phyloP scores from a whole-genome alignment of 192 early-diverging fungal species.

The Coemansia sp. region DNA sequence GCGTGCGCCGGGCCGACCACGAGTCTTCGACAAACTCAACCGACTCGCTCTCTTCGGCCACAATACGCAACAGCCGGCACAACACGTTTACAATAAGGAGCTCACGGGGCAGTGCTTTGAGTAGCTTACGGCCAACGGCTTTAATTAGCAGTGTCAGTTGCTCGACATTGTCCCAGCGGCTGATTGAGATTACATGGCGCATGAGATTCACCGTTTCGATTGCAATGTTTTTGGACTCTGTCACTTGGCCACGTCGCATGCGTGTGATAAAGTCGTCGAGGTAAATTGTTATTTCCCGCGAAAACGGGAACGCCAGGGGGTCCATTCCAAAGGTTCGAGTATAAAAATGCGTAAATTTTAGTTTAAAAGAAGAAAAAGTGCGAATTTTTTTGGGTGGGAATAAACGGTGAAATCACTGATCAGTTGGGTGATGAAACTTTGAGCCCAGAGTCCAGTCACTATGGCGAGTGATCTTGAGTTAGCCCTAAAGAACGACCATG shows the following conservation, averaged over 20 bases:
- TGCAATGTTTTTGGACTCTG: constrained; percentile 66
- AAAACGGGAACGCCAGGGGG: constrained; percentile 7
- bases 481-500: too few relatives aligned
- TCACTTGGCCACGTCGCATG: constrained; percentile 66
- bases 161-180: constrained; percentile 67
- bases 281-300: constrained; percentile 24
- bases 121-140: constrained; percentile 65
- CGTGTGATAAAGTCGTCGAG: constrained; percentile 58
- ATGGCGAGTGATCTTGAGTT: too few relatives aligned
- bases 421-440: constrained; percentile 5
- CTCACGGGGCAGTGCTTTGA: constrained; percentile 81
- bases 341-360: neutral
- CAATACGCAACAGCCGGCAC: constrained; percentile 78
- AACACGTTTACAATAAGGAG: constrained; percentile 84
- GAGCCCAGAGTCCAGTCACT: constrained; percentile 12
- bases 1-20: constrained; percentile 2
- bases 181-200: constrained; percentile 72
- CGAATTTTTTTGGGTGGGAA: neutral
- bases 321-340: neutral
- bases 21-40: constrained; percentile 23
- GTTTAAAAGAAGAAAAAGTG: neutral
- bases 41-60: constrained; percentile 62
- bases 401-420: neutral
- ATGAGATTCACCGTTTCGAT: constrained; percentile 75
- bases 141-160: constrained; percentile 65